phyloP scores from a whole-genome alignment of 768 basidiomycete species.

The Mycena polygramma region DNA sequence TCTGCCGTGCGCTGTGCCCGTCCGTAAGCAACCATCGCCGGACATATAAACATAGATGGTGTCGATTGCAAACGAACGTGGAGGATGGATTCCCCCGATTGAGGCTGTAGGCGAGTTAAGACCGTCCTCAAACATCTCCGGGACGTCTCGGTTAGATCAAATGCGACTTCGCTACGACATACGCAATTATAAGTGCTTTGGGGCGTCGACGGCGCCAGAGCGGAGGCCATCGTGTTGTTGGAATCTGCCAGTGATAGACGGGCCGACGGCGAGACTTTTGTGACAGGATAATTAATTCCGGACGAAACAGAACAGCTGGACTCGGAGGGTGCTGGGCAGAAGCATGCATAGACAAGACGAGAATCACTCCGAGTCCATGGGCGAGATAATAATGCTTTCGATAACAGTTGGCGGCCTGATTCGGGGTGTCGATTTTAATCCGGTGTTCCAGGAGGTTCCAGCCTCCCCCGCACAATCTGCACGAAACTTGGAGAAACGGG shows the following conservation, averaged over 20 bases:
- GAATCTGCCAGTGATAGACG: conserved; percentile 25
- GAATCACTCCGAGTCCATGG: not conserved
- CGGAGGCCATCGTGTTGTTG: conserved; percentile 19
- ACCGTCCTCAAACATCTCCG: conserved; percentile 30
- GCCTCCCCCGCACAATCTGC: too few species aligned
- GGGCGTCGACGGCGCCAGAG: conserved; percentile 27
- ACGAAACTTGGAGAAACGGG: not conserved
- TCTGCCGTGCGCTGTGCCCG: conserved; percentile 6
- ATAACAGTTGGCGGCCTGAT: not conserved
- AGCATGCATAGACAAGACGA: not conserved
- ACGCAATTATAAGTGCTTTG: conserved; percentile 14
- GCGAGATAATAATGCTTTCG: not conserved
- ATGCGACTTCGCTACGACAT: conserved; percentile 24
- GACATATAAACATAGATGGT: conserved; percentile 21
- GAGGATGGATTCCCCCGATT: conserved; percentile 16
- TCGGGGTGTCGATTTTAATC: too few species aligned
- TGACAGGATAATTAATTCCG: conserved; percentile 27
- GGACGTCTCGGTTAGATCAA: not conserved
- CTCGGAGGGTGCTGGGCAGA: not conserved
- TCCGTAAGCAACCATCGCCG: conserved; percentile 9
- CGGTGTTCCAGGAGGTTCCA: too few species aligned
- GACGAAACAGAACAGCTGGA: not conserved
- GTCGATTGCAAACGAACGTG: conserved; percentile 15
- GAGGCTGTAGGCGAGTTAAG: conserved; percentile 31
- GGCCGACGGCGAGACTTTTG: conserved; percentile 14